These are phyloP conservation scores for Bertia moriformis DNA, from an alignment of 2,329 filamentous ascomycete genomes.

Conservation along the genomic window DNA sequence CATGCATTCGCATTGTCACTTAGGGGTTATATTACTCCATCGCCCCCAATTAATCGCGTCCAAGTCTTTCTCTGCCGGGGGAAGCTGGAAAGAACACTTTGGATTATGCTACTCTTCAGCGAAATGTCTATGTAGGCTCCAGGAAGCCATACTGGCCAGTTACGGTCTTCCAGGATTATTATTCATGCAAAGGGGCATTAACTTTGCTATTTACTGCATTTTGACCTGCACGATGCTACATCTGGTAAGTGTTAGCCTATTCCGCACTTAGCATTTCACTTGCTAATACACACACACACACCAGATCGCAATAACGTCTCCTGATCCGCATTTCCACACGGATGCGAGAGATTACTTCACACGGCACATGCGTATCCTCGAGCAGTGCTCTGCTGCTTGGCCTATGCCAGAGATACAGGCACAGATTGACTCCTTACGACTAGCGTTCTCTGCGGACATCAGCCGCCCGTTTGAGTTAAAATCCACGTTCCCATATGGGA, in stretches of 20 bases:
- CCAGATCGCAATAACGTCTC: constrained; percentile 82
- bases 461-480: constrained; percentile 81
- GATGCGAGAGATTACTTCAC: constrained; percentile 83
- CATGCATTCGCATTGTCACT: constrained; percentile 75
- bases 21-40: constrained; percentile 74
- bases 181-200: constrained; percentile 87
- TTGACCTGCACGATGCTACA: constrained; percentile 87
- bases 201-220: constrained; percentile 86
- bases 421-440: constrained; percentile 75
- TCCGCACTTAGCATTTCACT: constrained; percentile 3
- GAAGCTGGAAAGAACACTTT: constrained; percentile 80
- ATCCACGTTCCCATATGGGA: constrained; percentile 73
- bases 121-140: constrained; percentile 70
- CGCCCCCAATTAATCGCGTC: constrained; percentile 71
- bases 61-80: constrained; percentile 55
- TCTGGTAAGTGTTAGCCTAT: constrained; percentile 46
- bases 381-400: constrained; percentile 70
- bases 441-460: constrained; percentile 79
- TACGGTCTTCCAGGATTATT: constrained; percentile 70
- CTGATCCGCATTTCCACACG: constrained; percentile 72
- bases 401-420: constrained; percentile 80
- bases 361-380: constrained; percentile 83
- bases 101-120: constrained; percentile 71
- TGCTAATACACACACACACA: constrained; percentile 1
- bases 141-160: constrained; percentile 65